Evolutionary conservation across 1,284 basidiomycete genomes (phyloP).

Genomic region (Schizophyllum commune): DNA sequence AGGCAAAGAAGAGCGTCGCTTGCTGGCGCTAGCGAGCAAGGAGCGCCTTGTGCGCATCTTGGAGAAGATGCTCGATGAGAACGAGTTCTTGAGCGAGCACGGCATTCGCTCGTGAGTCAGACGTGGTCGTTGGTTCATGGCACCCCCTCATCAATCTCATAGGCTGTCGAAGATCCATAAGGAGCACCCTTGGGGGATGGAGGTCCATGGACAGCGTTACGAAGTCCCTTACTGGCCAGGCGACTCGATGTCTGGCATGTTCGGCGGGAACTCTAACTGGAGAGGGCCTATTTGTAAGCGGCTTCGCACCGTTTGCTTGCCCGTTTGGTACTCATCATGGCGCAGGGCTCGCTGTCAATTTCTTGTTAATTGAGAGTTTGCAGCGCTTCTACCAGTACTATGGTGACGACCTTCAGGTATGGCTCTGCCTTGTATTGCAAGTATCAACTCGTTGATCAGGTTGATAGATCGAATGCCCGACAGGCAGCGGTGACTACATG

Average conservation of each 20-base stretch:
- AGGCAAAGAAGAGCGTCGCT: slow-evolving; percentile 80
- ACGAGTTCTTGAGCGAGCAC: slow-evolving; percentile 92
- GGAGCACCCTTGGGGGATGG: slow-evolving; percentile 90
- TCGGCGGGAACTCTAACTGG: slow-evolving; percentile 98
- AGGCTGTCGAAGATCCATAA: slow-evolving; percentile 87
- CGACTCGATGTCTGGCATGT: slow-evolving; percentile 95
- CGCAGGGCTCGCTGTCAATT: slow-evolving; percentile 89
- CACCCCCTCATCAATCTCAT: slow-evolving; percentile 1
- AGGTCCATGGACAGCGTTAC: slow-evolving; percentile 87
- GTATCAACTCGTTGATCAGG: background rate
- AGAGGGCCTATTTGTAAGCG: slow-evolving; percentile 72
- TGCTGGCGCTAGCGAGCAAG: slow-evolving; percentile 88
- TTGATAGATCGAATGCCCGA: slow-evolving; percentile 82
- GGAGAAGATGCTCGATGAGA: slow-evolving; percentile 95
- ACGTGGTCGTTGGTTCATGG: slow-evolving; percentile 1
- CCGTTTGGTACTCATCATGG: background rate
- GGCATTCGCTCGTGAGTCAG: slow-evolving; percentile 84
- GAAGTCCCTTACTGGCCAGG: slow-evolving; percentile 97
- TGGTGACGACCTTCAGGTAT: slow-evolving; percentile 71
- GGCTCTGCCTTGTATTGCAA: background rate
- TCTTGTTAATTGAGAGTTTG: slow-evolving; percentile 87
- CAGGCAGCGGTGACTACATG: slow-evolving; percentile 93
- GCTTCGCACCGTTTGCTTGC: background rate
- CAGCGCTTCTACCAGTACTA: slow-evolving; percentile 98
- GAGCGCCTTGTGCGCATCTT: slow-evolving; percentile 85